phyloP scores from a whole-genome alignment of 2,329 filamentous ascomycete species.

The Daldinia sp. region DNA sequence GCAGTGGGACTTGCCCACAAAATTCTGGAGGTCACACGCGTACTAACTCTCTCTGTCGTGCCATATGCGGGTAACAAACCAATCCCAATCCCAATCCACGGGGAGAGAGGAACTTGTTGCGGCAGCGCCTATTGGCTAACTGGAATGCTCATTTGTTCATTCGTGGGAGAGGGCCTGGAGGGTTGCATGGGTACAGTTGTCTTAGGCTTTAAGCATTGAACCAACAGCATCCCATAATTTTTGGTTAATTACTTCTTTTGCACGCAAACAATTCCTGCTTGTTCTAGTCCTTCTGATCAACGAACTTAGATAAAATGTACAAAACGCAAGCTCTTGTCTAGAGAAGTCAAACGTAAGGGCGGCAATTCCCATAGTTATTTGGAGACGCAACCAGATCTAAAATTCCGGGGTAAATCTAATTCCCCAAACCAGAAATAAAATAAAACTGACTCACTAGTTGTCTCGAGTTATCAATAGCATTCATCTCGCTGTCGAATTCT shows the following conservation, averaged over 20 bases:
- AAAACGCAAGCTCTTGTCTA: conserved; percentile 7
- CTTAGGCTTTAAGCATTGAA: conserved; percentile 10
- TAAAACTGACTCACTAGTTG: background rate
- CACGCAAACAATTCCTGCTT: conserved; percentile 21
- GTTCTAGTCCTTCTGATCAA: conserved; percentile 26
- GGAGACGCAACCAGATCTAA: conserved; percentile 29
- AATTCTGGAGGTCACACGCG: conserved; percentile 35
- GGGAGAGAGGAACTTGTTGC: conserved; percentile 9
- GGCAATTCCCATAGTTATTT: conserved; percentile 24
- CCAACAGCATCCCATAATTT: conserved; percentile 29
- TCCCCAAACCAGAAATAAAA: no score
- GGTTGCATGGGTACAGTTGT: conserved; percentile 30
- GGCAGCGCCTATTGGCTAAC: conserved; percentile 23
- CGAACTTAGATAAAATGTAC: conserved; percentile 19
- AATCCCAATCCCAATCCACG: no score
- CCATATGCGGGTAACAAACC: conserved; percentile 34
- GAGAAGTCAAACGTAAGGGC: background rate
- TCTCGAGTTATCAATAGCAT: conserved; percentile 18
- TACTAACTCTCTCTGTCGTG: conserved; percentile 26
- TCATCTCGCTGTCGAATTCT: conserved; percentile 21
- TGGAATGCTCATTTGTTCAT: conserved; percentile 26
- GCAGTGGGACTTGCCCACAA: conserved; percentile 32
- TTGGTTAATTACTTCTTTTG: conserved; percentile 27
- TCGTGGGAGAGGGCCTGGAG: conserved; percentile 6
- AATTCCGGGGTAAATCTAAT: no score